These are phyloP conservation scores for Leccinum imitatum DNA, from an alignment of 768 basidiomycete genomes.

Conservation along the genomic window DNA sequence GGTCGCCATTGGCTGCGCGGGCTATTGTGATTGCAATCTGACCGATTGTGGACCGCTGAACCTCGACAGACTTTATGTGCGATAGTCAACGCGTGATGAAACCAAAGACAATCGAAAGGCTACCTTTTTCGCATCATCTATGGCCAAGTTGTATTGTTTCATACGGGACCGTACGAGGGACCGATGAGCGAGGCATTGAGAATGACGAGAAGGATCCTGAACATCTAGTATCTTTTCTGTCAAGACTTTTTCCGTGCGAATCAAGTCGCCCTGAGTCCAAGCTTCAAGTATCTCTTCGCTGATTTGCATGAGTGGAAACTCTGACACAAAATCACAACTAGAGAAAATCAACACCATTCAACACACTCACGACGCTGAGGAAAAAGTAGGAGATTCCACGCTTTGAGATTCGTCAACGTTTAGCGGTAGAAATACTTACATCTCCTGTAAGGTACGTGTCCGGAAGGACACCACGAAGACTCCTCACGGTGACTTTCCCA, in stretches of 20 bases:
- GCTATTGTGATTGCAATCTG: slow-evolving; percentile 12
- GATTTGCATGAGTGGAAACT: slow-evolving; percentile 2
- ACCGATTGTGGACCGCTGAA: neutral
- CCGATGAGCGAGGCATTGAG: slow-evolving; percentile 1
- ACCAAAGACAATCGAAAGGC: no score
- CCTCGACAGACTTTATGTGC: no score
- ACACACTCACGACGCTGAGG: neutral
- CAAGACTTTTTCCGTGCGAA: neutral
- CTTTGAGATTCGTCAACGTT: neutral
- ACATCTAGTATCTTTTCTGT: neutral
- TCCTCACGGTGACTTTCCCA: neutral
- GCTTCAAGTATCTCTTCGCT: neutral
- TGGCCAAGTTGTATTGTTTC: no score
- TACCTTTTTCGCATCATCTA: no score
- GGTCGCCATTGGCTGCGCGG: neutral
- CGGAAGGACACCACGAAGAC: neutral
- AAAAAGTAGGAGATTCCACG: no score
- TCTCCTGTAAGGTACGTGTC: neutral
- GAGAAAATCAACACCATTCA: neutral
- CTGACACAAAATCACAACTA: neutral
- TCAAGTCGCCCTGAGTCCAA: slow-evolving; percentile 1
- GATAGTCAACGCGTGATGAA: no score
- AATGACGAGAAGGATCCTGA: neutral
- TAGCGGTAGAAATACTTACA: neutral
- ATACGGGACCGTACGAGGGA: neutral